Conservation (phyloP, 495 filamentous ascomycete genomes). For the Xeromyces bisporus region DNA sequence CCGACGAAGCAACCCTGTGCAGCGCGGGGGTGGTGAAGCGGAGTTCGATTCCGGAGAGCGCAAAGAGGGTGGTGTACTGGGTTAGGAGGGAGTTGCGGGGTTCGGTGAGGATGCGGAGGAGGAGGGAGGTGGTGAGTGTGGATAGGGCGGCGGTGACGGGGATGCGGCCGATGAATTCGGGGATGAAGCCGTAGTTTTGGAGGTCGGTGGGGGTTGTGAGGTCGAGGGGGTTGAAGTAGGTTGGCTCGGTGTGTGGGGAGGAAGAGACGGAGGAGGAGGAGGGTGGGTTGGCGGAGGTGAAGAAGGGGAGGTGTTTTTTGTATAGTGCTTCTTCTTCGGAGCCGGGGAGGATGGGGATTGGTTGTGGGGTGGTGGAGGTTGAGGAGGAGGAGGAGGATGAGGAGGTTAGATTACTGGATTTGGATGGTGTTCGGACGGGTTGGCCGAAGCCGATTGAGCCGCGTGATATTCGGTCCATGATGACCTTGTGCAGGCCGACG, state of each 20-base stretch:
- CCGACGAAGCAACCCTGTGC: slow-evolving; percentile 58
- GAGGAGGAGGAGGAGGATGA: slow-evolving; percentile 10
- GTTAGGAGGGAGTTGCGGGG: slow-evolving; percentile 71
- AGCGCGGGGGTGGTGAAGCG: slow-evolving; percentile 69
- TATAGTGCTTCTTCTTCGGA: slow-evolving; percentile 45
- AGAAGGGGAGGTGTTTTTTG: slow-evolving; percentile 53
- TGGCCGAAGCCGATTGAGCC: slow-evolving; percentile 89
- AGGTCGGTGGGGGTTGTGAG: slow-evolving; percentile 68
- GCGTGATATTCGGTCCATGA: slow-evolving; percentile 70
- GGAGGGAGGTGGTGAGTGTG: slow-evolving; percentile 57
- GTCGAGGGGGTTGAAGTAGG: slow-evolving; percentile 61
- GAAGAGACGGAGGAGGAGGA: slow-evolving; percentile 17
- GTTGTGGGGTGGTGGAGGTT: slow-evolving; percentile 21
- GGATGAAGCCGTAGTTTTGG: slow-evolving; percentile 85
- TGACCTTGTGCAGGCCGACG: slow-evolving; percentile 75
- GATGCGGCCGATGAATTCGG: slow-evolving; percentile 81
- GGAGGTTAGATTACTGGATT: slow-evolving; percentile 8
- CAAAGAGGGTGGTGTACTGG: slow-evolving; percentile 76
- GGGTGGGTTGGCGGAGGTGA: slow-evolving; percentile 23
- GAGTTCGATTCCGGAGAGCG: slow-evolving; percentile 65
- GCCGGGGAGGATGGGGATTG: slow-evolving; percentile 27
- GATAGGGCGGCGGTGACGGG: slow-evolving; percentile 75
- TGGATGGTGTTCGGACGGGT: slow-evolving; percentile 39
- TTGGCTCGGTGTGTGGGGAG: slow-evolving; percentile 20
- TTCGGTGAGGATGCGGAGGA: slow-evolving; percentile 80